Base-by-base conservation (phyloP, 129 eudicot species). In the Chrysanthemum lavandulifolium region DNA sequence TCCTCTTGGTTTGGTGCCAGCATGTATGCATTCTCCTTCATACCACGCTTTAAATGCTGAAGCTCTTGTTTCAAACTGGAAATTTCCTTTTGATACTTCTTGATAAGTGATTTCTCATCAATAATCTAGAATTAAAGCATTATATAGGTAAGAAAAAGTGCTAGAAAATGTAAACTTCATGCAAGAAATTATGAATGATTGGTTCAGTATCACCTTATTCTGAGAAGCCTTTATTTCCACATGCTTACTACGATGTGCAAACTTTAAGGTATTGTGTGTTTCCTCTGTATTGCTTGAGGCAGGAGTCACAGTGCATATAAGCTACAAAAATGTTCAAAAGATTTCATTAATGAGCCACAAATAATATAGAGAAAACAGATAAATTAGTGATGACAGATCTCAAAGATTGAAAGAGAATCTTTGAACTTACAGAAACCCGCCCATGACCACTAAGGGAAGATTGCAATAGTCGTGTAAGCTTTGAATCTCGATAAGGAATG, bases 361-460 rank as follows among this genome's bases (percentile, higher is more conserved):
- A 5, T 27, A 10, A 52, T 18, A 55, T 21, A 68, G 43, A 73
- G 5, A 49, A 9, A 15, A 64, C 61, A 71, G 21, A 48, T 36
- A 65, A 66, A 63, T 25, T 21, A 64, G 13, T 45, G 40, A 53
- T 36, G 65, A 65, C 13, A 19, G 23, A 72, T 61, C 29, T 73
- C 31, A 61, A 49, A 60, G 27, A 64, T 64, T 62, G 36, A 74
- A 74, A 56, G 16, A 77, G 11, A 23, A 31, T 33, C 12, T 60
- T 56, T 68, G 15, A 74, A 87, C 97, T 91, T 81, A 91, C 97
- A 43, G 97, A 91, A 55, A 91, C 88, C 56, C 90, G 96, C 31
- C 97, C 97, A 76, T 81, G 90, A 72, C 97, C 97, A 81, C 97
- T 91, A n/a, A 91, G 96, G 52, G 97, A 91, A 6, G 97, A 88